Base-by-base conservation (phyloP, 805 yeast genomes). In the Yamadazyma akitaensis region DNA sequence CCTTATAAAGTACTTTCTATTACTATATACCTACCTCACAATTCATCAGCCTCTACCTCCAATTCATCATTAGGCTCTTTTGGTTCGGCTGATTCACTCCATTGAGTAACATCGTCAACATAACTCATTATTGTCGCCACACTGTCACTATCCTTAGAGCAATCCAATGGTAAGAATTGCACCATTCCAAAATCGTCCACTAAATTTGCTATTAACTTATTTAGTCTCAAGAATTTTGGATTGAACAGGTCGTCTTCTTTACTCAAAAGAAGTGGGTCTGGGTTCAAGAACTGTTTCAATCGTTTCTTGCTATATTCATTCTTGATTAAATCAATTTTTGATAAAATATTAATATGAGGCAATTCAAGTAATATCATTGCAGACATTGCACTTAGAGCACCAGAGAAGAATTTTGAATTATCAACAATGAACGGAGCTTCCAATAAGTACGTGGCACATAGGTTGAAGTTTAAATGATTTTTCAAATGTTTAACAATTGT, bases 161-260 rank as follows among this genome's bases (percentile, higher is more conserved):
- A 78, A 60, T 90, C 95, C 52, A 94, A 73, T 0, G 99, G 98
- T 53, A 94, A 69, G 60, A 90, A 94, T 62, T 94, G 97, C 2
- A 94, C 97, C 99, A 94, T 94, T 6, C 99, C 99, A 63, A 94
- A 94, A 59, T 94, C 99, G 61, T 94, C 98, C 31, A 91, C 95
- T 54, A 94, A 72, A 52, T 85, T 82, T 0, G 97, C 97, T 55
- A 94, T 90, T 13, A 91, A 78, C 55, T 79, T 78, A 62, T 89
- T 92, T 49, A 94, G 75, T 51, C 74, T 80, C 33, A 82, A 77
- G 59, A 82, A 92, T 58, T 77, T 84, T 11, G 81, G 80, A 56
- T 78, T 80, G 24, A 53, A 57, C 5, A 32, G 12, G 7, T 72
- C 70, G 44, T 76, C 76, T 5, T 73, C 76, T n/a, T 70, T 70